phyloP scores from a whole-genome alignment of 495 filamentous ascomycete genomes.

The Mycothermus thermophilus region DNA sequence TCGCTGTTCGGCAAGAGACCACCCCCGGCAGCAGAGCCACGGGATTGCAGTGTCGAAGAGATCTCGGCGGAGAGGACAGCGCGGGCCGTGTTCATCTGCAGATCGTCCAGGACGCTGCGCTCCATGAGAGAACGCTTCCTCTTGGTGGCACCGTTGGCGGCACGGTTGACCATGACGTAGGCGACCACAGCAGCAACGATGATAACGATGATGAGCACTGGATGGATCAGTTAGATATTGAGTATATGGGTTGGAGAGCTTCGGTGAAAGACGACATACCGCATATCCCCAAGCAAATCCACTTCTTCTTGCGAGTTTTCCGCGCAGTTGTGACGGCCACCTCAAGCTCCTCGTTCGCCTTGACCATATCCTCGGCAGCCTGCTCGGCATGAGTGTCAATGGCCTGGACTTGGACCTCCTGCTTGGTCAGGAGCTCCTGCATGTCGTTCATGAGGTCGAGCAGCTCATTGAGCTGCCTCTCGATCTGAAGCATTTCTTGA shows the following conservation, averaged over 20 bases:
- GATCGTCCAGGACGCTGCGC: constrained; percentile 14
- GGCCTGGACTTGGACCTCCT: constrained; percentile 58
- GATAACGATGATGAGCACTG: constrained; percentile 37
- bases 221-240: constrained; percentile 11
- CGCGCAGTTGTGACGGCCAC: constrained; percentile 68
- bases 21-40: constrained; percentile 2
- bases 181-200: constrained; percentile 37
- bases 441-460: constrained; percentile 74
- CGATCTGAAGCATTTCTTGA: constrained; percentile 80
- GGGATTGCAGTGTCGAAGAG: constrained; percentile 4
- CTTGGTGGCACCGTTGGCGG: constrained; percentile 6
- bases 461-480: constrained; percentile 73
- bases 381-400: constrained; percentile 77
- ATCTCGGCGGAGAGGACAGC: constrained; percentile 13
- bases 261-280: constrained; percentile 42
- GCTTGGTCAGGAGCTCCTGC: constrained; percentile 61
- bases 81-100: constrained; percentile 19
- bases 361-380: constrained; percentile 59
- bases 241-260: background rate
- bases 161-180: constrained; percentile 26
- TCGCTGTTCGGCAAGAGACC: background rate
- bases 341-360: constrained; percentile 67
- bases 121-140: constrained; percentile 17
- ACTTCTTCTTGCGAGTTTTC: constrained; percentile 84
- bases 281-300: constrained; percentile 77